These are phyloP conservation scores for Chrysosporium keratinophilum DNA, from an alignment of 2,329 filamentous ascomycete species.

Conservation along the genomic window DNA sequence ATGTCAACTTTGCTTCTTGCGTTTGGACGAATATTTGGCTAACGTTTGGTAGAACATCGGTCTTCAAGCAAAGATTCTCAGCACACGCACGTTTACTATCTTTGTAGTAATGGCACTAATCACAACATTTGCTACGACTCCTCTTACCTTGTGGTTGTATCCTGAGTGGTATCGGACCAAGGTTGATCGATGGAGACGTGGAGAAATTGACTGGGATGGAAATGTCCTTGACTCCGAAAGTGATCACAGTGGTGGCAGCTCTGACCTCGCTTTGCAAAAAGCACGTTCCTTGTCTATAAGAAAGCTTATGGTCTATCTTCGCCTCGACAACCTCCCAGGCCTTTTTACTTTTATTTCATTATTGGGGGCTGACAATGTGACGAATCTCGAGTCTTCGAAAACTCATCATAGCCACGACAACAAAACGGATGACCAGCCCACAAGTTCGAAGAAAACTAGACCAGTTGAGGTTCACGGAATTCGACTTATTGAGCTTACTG, in stretches of 20 bases:
- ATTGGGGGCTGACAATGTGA: conserved; percentile 49
- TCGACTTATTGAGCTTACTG: conserved; percentile 76
- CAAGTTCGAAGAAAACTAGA: conserved; percentile 17
- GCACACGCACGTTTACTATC: conserved; percentile 74
- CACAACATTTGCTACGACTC: conserved; percentile 75
- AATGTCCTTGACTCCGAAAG: conserved; percentile 37
- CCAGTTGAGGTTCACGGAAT: conserved; percentile 69
- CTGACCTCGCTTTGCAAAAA: conserved; percentile 40
- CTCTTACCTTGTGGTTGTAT: conserved; percentile 62
- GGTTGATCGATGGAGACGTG: conserved; percentile 62
- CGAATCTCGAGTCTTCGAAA: conserved; percentile 25
- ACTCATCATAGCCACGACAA: conserved; percentile 27
- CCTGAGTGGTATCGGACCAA: conserved; percentile 68
- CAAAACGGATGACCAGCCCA: conserved; percentile 15
- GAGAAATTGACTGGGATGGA: conserved; percentile 83
- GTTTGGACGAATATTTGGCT: conserved; percentile 1
- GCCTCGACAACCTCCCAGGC: conserved; percentile 72
- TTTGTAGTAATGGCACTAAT: conserved; percentile 90
- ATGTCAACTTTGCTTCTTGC: conserved; percentile 27
- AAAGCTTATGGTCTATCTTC: conserved; percentile 67
- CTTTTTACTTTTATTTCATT: conserved; percentile 74
- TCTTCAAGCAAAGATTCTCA: conserved; percentile 70
- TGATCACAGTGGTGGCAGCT: conserved; percentile 37
- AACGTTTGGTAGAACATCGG: conserved; percentile 56
- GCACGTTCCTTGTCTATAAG: conserved; percentile 45